Conservation (phyloP, 345 rosid genomes). For the Melaleuca quinquenervia region DNA sequence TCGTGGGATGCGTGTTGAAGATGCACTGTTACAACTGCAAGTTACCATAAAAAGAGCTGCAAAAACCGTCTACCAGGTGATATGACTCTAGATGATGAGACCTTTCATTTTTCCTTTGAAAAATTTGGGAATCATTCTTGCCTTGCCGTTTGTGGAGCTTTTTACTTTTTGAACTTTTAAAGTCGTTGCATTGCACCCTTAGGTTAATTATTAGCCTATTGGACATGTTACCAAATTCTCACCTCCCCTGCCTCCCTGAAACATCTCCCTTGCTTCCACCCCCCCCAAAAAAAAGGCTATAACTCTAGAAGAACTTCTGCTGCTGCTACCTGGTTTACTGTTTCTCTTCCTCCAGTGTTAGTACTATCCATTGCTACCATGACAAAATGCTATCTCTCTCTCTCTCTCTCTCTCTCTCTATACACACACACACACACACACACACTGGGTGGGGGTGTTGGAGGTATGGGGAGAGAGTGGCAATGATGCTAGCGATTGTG, state of each 20-base stretch:
- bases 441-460: background rate
- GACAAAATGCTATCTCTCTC: background rate
- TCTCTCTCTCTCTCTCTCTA: background rate
- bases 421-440: too few species aligned
- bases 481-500: background rate
- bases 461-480: background rate
- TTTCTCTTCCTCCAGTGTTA: background rate
- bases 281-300: background rate
- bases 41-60: constrained; percentile 79
- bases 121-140: background rate
- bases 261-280: background rate
- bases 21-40: constrained; percentile 89
- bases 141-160: background rate
- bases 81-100: background rate
- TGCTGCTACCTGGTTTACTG: background rate
- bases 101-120: background rate
- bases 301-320: background rate
- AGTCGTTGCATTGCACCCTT: background rate
- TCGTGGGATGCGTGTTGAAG: constrained; percentile 96
- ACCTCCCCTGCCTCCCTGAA: background rate
- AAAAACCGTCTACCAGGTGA: constrained; percentile 77
- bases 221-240: background rate
- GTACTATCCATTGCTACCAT: background rate
- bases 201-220: background rate
- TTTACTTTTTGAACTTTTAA: background rate